Base-by-base conservation (phyloP, 2,329 filamentous ascomycete genomes). In the Neonectria sp. region DNA sequence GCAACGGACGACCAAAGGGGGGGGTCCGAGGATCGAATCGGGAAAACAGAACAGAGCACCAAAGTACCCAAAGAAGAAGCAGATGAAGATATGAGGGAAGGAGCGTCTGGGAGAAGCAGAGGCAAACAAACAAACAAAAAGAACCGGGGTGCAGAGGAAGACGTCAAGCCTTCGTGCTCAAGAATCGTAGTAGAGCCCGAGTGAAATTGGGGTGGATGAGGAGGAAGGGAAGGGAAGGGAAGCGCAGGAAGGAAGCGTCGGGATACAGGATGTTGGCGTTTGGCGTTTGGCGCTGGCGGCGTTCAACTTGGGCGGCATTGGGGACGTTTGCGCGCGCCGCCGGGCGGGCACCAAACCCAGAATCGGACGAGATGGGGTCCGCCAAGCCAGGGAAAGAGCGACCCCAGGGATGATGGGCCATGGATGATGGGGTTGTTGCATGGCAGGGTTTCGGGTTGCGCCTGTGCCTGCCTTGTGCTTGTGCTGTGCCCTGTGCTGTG, bases 121-220 rank as follows among this genome's bases (percentile, higher is more conserved):
- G 48, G 35, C 52, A 63, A 64, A 31, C 46, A 61, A 61, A 58
- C 46, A 53, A 63, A 60, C 35, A 61, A 61, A 37, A 48, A 63
- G 57, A 55, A 58, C 35, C 33, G 29, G 52, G 63, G 55, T 57
- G 37, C 53, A 68, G 59, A 60, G 33, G 61, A 61, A 64, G 63
- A 64, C 64, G 60, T 69, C 67, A 53, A 69, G 59, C 45, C 67
- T 40, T 51, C 59, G 62, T 55, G 67, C 53, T 40, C 35, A 35
- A 68, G 55, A 55, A 52, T 51, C 21, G 45, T 21, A 68, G 40
- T 46, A 27, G 48, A 45, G 51, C 24, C 35, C 45, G 21, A n/a
- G 59, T 60, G 48, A 67, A 49, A 63, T 59, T 63, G 64, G 53
- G 25, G 24, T 27, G 40, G 53, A 27, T 27, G 53, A 56, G 24